Evolutionary conservation across 257 asterid genomes (phyloP), one percentile per base, ranked within the genome.

Genomic region (Cordia subcordata): DNA sequence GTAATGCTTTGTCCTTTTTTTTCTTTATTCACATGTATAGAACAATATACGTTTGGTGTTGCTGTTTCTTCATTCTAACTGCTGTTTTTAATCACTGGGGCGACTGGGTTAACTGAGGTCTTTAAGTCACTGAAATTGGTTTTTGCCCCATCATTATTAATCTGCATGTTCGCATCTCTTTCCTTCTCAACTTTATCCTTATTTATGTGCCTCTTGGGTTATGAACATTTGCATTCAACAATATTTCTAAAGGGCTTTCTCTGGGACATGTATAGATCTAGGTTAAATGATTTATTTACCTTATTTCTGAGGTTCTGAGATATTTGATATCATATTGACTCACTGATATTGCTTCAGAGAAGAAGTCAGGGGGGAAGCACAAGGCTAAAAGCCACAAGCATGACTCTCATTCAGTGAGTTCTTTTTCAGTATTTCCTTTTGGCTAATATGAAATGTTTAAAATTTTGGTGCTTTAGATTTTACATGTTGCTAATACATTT

Each of bases 331-430:
- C 61, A 42, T 38, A 18, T 57, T 71, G 69, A 57, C 46, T n/a
- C 27, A n/a, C 58, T 73, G 65, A 10, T 51, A 40, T 71, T 69
- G 64, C 39, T 73, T 63, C 83, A 92, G 96, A 77, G 58, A 75
- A 78, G 70, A 82, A 84, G 78, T 79, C 86, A 1, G 68, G 75
- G 44, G 83, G 66, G 62, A 88, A 82, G 85, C 85, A 67, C 38
- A 77, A 76, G 69, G 81, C 73, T 71, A 79, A 79, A 75, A 66
- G 67, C 65, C 83, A 49, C 55, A 88, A 79, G 75, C 84, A 55
- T 56, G 72, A 65, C 42, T 73, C 44, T 54, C 39, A 55, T 49
- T 62, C 71, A 11, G 98, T 91, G 68, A 82, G 99, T 78, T 71
- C 51, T 63, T 54, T 42, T 33, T 64, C 55, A 23, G 15, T 49